phyloP scores from a whole-genome alignment of 2,329 filamentous ascomycete genomes.

The Alternaria infectoria region DNA sequence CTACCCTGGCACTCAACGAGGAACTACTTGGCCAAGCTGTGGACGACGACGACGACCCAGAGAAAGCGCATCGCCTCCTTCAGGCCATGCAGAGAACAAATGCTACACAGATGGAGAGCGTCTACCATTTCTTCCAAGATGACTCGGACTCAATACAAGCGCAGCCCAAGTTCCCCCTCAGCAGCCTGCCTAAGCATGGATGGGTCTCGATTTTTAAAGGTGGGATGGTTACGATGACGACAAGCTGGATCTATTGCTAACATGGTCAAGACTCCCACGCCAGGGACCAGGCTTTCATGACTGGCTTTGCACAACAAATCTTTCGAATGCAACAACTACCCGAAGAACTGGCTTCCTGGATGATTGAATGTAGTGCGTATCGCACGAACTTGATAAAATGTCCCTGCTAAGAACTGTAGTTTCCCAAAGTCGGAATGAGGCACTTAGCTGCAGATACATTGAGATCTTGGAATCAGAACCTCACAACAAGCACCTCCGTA shows the following conservation, averaged over 20 bases:
- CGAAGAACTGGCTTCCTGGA: conserved; percentile 50
- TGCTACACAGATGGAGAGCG: conserved; percentile 59
- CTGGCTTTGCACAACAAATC: conserved; percentile 51
- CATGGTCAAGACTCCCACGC: conserved; percentile 19
- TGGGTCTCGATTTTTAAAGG: conserved; percentile 46
- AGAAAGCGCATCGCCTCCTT: conserved; percentile 61
- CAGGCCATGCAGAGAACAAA: conserved; percentile 67
- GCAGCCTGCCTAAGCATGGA: conserved; percentile 35
- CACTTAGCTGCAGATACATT: conserved; percentile 46
- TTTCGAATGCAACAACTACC: conserved; percentile 48
- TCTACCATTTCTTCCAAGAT: conserved; percentile 62
- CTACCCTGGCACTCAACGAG: conserved; percentile 26
- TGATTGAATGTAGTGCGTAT: conserved; percentile 46
- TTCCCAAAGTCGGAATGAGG: conserved; percentile 38
- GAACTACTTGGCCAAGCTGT: conserved; percentile 33
- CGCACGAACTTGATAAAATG: not conserved
- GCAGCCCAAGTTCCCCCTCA: conserved; percentile 10
- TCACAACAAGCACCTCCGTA: conserved; percentile 36
- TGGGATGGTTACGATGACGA: conserved; percentile 2
- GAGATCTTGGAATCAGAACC: conserved; percentile 31
- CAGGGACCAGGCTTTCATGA: conserved; percentile 50
- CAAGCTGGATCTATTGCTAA: conserved; percentile 13
- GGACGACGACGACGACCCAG: conserved; percentile 77
- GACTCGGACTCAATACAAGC: not conserved
- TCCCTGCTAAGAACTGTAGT: conserved; percentile 33